Conservation (phyloP, 306 rosid genomes). For the Prunus mume region DNA sequence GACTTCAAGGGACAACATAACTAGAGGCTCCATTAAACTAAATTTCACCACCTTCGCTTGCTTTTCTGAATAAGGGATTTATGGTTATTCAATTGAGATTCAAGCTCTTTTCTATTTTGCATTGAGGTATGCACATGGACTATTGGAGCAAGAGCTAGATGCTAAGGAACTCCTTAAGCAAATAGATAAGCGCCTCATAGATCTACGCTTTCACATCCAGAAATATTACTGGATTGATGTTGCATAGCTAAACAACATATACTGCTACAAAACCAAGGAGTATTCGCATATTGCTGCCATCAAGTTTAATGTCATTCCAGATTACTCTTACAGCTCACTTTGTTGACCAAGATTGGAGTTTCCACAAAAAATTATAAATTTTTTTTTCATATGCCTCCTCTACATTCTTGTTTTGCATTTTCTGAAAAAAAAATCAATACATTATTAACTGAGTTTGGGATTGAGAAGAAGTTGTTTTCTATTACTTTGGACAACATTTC, state of each 20-base stretch:
- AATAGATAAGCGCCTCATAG: no score
- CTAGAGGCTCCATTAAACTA: no score
- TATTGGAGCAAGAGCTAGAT: no score
- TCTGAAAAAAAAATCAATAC: not conserved
- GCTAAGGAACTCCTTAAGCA: no score
- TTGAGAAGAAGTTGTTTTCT: not conserved
- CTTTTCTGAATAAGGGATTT: no score
- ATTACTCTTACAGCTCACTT: constrained; percentile 13
- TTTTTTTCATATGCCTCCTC: not conserved
- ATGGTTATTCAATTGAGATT: no score
- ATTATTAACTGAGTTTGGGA: not conserved
- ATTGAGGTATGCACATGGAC: no score
- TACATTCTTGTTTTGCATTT: not conserved
- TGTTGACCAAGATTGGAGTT: no score
- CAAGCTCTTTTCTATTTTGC: no score
- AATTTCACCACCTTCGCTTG: no score
- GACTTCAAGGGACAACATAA: no score
- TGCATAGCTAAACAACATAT: constrained; percentile 70
- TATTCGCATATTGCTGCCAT: constrained; percentile 79
- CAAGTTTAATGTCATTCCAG: constrained; percentile 83
- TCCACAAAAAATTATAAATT: not conserved
- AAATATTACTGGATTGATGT: constrained; percentile 38
- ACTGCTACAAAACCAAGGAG: constrained; percentile 84
- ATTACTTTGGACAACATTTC: constrained; percentile 1
- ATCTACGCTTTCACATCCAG: constrained; percentile 2